Percentiles rank a stretch among this genome's conserved stretches.
These are phyloP conservation scores for Hypoxylon intermedium DNA, from an alignment of 495 filamentous ascomycete species.

Conservation along the genomic window DNA sequence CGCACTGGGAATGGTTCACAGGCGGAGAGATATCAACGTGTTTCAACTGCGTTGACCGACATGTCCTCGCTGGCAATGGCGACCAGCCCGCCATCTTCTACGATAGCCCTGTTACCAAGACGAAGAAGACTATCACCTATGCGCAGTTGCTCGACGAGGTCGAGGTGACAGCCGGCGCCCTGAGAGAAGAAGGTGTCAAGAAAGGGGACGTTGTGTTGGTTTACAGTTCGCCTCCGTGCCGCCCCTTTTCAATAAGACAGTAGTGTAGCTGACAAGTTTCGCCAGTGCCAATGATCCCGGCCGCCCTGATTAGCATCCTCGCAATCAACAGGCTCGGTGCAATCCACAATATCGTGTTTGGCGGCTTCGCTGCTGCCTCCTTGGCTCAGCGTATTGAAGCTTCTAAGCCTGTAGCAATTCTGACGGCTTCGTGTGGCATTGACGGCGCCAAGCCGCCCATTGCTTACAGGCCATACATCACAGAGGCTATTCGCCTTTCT, in stretches of 20 bases:
- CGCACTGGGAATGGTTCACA: conserved; percentile 87
- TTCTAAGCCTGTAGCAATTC: conserved; percentile 72
- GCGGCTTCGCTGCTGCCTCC: conserved; percentile 82
- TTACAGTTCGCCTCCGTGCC: conserved; percentile 68
- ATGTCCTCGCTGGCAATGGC: conserved; percentile 78
- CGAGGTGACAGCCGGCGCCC: conserved; percentile 79
- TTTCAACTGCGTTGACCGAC: conserved; percentile 90
- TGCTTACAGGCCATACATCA: conserved; percentile 73
- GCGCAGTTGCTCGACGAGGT: conserved; percentile 79
- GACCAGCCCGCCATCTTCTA: conserved; percentile 78
- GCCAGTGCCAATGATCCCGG: conserved; percentile 94
- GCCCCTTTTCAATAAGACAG: background rate
- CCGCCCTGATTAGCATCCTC: conserved; percentile 82
- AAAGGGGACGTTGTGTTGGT: conserved; percentile 92
- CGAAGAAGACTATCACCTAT: conserved; percentile 76
- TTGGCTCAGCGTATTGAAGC: conserved; percentile 90
- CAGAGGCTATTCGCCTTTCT: conserved; percentile 67
- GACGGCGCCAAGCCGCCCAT: conserved; percentile 82
- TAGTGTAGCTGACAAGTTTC: conserved; percentile 10
- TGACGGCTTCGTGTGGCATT: conserved; percentile 92
- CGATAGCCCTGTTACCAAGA: conserved; percentile 85
- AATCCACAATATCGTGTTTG: conserved; percentile 91
- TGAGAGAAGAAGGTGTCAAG: conserved; percentile 81
- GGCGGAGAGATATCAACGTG: conserved; percentile 87
- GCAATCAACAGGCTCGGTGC: conserved; percentile 84